These are phyloP conservation scores for Penicillium sp. DNA, from an alignment of 2,329 filamentous ascomycete species.

Conservation along the genomic window DNA sequence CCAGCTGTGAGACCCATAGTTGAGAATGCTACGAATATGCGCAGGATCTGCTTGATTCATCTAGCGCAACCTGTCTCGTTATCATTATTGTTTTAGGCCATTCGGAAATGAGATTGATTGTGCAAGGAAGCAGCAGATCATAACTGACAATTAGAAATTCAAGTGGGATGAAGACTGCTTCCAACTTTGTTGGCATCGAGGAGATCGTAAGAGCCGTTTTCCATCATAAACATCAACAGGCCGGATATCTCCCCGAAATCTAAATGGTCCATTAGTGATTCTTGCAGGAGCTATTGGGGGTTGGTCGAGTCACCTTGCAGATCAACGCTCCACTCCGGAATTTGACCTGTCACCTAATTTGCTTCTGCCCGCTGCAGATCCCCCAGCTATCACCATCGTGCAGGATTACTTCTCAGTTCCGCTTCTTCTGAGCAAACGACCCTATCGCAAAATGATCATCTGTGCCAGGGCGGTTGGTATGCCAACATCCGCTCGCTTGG, in stretches of 20 bases:
- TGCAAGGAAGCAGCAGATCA: not conserved
- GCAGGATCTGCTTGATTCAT: not conserved
- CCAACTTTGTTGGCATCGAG: not conserved
- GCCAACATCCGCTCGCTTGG: not conserved
- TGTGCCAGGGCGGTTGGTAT: not conserved
- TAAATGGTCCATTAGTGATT: not conserved
- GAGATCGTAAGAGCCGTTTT: not conserved
- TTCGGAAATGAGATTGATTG: not conserved
- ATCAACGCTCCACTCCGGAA: conserved; percentile 9
- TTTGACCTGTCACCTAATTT: conserved; percentile 15
- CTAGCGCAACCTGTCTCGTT: not conserved
- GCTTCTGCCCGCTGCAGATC: conserved; percentile 4
- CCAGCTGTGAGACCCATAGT: not conserved
- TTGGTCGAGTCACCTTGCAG: conserved; percentile 11
- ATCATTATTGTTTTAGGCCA: not conserved
- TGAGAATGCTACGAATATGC: not conserved
- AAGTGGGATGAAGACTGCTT: not conserved
- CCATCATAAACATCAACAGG: not conserved
- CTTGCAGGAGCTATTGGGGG: conserved; percentile 3
- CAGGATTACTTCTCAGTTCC: conserved; percentile 1
- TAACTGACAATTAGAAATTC: not conserved
- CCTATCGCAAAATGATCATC: not conserved
- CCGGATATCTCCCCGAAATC: conserved; percentile 6
- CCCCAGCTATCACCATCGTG: conserved; percentile 10
- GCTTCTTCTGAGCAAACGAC: not conserved